phyloP scores from a whole-genome alignment of 805 yeast species.

The Lipomyces yamadae region DNA sequence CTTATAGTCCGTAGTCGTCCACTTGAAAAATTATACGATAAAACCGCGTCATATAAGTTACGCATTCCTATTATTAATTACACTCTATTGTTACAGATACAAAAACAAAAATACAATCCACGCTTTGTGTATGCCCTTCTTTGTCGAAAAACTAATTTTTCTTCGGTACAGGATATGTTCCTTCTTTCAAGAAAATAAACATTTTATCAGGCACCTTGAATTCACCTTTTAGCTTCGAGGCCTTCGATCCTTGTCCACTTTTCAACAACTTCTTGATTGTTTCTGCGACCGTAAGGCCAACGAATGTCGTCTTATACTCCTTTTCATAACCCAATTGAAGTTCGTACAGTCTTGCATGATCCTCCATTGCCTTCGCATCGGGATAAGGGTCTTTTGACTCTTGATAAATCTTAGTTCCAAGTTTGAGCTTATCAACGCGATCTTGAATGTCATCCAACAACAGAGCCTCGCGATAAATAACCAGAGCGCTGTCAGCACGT shows the following conservation, averaged over 20 bases:
- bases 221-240: conserved; percentile 55
- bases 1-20: neutral
- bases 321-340: conserved; percentile 54
- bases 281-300: conserved; percentile 53
- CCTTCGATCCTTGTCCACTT: conserved; percentile 56
- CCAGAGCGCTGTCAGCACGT: conserved; percentile 53
- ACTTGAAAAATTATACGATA: too few species aligned
- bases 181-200: conserved; percentile 32
- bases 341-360: conserved; percentile 52
- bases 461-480: conserved; percentile 47
- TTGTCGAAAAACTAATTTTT: neutral
- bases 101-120: neutral
- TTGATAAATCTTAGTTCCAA: conserved; percentile 45
- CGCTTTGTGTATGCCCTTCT: neutral
- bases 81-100: neutral
- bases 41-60: too few species aligned
- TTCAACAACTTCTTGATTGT: conserved; percentile 55
- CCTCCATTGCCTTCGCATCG: conserved; percentile 51
- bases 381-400: conserved; percentile 47
- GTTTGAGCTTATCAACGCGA: conserved; percentile 40
- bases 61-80: neutral
- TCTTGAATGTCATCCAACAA: conserved; percentile 31
- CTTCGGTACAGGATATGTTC: conserved; percentile 31
- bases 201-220: conserved; percentile 58
- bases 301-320: conserved; percentile 50